These are phyloP conservation scores for Panaeolus papilionaceus DNA, from an alignment of 768 basidiomycete genomes.

Conservation along the genomic window DNA sequence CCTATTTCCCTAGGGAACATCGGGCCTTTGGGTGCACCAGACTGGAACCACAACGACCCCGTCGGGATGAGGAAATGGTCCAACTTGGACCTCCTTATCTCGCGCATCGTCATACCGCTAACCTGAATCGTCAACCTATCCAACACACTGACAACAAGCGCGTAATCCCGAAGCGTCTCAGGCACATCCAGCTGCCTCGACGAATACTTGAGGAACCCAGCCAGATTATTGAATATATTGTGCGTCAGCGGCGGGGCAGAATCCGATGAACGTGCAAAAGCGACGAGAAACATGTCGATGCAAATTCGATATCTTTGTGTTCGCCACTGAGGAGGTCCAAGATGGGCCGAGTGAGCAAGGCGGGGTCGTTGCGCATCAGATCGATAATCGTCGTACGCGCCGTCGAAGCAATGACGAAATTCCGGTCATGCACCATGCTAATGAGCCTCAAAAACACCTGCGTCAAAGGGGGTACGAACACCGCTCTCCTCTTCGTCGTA, in stretches of 20 bases:
- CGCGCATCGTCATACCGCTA: constrained; percentile 72
- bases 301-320: constrained; percentile 49
- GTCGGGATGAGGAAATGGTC: constrained; percentile 74
- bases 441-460: constrained; percentile 61
- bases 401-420: constrained; percentile 58
- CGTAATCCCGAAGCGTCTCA: constrained; percentile 58
- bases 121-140: constrained; percentile 68
- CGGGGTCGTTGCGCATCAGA: constrained; percentile 78
- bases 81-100: constrained; percentile 74
- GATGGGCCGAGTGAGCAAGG: constrained; percentile 65
- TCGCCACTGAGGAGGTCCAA: constrained; percentile 65
- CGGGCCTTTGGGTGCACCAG: constrained; percentile 56
- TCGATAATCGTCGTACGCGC: constrained; percentile 66
- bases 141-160: constrained; percentile 61
- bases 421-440: constrained; percentile 55
- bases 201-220: constrained; percentile 67
- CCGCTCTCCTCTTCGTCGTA: constrained; percentile 61
- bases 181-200: constrained; percentile 48
- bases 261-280: constrained; percentile 61
- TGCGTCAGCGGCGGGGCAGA: constrained; percentile 73
- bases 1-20: constrained; percentile 65
- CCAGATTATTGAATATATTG: constrained; percentile 71
- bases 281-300: constrained; percentile 58
- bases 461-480: constrained; percentile 70
- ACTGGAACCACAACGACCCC: constrained; percentile 72